phyloP scores from a whole-genome alignment of 78 protist genomes.

The Reticulomyxa filosa region DNA sequence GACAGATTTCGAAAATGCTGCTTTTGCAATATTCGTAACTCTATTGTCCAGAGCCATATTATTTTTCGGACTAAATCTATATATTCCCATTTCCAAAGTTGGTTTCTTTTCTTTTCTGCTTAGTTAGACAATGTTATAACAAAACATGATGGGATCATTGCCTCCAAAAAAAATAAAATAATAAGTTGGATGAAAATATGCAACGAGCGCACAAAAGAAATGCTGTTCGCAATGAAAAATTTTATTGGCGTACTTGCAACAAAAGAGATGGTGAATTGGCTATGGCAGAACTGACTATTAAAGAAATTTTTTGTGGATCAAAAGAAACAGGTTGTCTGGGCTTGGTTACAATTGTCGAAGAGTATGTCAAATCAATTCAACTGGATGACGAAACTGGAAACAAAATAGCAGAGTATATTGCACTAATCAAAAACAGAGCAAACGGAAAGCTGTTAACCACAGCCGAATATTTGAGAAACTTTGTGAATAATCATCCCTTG shows the following conservation, averaged over 20 bases:
- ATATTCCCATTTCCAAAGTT: slow-evolving; percentile 70
- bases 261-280: too few relatives aligned
- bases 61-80: slow-evolving; percentile 45
- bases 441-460: too few relatives aligned
- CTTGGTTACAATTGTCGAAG: too few relatives aligned
- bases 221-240: slow-evolving; percentile 26
- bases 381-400: too few relatives aligned
- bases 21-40: slow-evolving; percentile 52
- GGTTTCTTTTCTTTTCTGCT: neutral
- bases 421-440: too few relatives aligned
- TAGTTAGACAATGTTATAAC: neutral
- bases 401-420: too few relatives aligned
- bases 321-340: too few relatives aligned
- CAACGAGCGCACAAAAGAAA: slow-evolving; percentile 46
- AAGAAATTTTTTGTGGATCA: too few relatives aligned
- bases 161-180: neutral
- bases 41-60: slow-evolving; percentile 56
- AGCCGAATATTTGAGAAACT: too few relatives aligned
- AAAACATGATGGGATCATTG: neutral
- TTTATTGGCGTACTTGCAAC: slow-evolving; percentile 55
- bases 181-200: slow-evolving; percentile 64
- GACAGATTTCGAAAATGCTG: slow-evolving; percentile 89
- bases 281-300: too few relatives aligned
- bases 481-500: too few relatives aligned
- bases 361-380: too few relatives aligned